phyloP scores from a whole-genome alignment of 2,329 filamentous ascomycete genomes.

The Tolypocladium tundrense region DNA sequence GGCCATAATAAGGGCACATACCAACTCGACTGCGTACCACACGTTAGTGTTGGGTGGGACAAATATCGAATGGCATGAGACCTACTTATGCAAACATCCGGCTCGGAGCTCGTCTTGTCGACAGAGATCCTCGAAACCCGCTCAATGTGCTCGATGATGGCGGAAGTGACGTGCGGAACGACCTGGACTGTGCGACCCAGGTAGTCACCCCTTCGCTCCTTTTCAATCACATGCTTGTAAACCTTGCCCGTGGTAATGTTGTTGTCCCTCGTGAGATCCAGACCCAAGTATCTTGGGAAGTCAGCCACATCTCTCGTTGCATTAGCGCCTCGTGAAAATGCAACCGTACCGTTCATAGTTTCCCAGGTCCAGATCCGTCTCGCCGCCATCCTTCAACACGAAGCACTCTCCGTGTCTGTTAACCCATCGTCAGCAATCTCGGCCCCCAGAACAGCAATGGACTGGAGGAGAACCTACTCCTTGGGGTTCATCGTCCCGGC shows the following conservation, averaged over 20 bases:
- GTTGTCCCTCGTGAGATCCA: conserved; percentile 73
- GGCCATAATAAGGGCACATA: conserved; percentile 9
- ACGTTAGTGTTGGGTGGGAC: conserved; percentile 9
- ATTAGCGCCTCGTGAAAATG: not conserved
- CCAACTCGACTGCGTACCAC: conserved; percentile 22
- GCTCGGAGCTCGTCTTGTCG: conserved; percentile 70
- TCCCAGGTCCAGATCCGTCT: conserved; percentile 41
- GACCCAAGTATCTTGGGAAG: conserved; percentile 54
- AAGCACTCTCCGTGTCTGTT: conserved; percentile 77
- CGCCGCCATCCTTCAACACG: conserved; percentile 74
- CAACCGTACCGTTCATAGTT: conserved; percentile 38
- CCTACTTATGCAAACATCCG: conserved; percentile 86
- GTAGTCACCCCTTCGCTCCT: conserved; percentile 59
- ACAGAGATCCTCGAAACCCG: conserved; percentile 77
- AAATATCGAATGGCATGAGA: not conserved
- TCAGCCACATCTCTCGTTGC: not conserved
- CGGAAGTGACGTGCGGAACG: conserved; percentile 85
- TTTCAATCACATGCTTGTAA: conserved; percentile 78
- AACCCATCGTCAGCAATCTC: conserved; percentile 2
- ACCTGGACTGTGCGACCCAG: conserved; percentile 84
- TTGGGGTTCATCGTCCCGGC: conserved; percentile 18
- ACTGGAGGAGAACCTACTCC: conserved; percentile 12
- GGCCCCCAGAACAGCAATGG: not conserved
- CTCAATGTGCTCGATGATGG: conserved; percentile 87
- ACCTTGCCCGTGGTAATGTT: conserved; percentile 98